Evolutionary conservation across 176 grass and related monocot species (phyloP).

Genomic region (Dendrocalamus sinicus): DNA sequence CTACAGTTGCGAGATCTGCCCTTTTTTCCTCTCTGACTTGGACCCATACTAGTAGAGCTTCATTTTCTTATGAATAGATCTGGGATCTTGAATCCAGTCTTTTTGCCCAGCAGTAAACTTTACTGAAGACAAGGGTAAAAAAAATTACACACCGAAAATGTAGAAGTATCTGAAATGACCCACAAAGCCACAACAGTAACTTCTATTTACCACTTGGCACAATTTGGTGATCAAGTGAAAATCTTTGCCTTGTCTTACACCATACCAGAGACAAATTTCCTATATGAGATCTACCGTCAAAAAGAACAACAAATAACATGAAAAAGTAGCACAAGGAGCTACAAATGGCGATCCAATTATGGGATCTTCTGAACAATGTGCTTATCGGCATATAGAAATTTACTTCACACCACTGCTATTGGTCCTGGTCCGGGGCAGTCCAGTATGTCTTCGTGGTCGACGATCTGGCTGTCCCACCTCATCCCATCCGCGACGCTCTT

Average conservation of each 20-base stretch:
- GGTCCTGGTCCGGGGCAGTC: conserved; percentile 52
- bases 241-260: conserved; percentile 25
- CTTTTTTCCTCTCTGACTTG: neutral
- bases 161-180: neutral
- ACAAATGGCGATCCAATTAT: conserved; percentile 29
- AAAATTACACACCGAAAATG: neutral
- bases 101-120: neutral
- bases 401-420: conserved; percentile 41
- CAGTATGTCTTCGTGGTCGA: conserved; percentile 76
- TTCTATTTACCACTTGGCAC: conserved; percentile 50
- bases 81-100: conserved; percentile 14
- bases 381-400: conserved; percentile 42
- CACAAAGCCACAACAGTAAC: neutral
- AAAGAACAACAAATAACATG: conserved; percentile 22
- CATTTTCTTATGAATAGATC: conserved; percentile 16
- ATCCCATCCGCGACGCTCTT: conserved; percentile 63
- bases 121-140: neutral
- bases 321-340: neutral
- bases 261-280: conserved; percentile 12
- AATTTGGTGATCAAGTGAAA: conserved; percentile 25
- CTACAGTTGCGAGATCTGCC: conserved; percentile 7
- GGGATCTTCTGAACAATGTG: neutral
- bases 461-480: conserved; percentile 75
- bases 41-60: neutral
- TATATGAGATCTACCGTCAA: conserved; percentile 24